A percentile compares a stretch with the other conserved stretches of the same genome.
These are phyloP conservation scores for Botrytis pseudocinerea DNA, from an alignment of 2,329 filamentous ascomycete species.

Conservation along the genomic window DNA sequence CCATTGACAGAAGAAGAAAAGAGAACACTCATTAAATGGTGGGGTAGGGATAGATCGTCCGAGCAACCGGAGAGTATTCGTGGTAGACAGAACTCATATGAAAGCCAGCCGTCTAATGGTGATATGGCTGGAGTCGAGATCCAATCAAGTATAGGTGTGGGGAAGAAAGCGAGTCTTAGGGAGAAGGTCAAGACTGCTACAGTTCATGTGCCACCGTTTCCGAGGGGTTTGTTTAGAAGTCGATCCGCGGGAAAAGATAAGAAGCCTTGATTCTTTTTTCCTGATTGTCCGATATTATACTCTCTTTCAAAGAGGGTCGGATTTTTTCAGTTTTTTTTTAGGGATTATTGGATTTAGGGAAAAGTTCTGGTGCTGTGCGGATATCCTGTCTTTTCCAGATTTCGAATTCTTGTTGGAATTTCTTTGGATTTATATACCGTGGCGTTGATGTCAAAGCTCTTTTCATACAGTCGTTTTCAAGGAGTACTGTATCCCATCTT, in stretches of 20 bases:
- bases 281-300: background rate
- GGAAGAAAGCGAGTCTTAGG: slow-evolving; percentile 15
- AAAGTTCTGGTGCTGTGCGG: slow-evolving; percentile 1
- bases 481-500: background rate
- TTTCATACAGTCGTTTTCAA: background rate
- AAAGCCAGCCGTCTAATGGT: slow-evolving; percentile 6
- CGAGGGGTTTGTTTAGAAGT: slow-evolving; percentile 21
- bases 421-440: background rate
- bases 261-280: background rate
- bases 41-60: slow-evolving; percentile 23
- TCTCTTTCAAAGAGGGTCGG: background rate
- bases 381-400: slow-evolving; percentile 15
- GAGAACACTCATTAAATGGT: slow-evolving; percentile 22
- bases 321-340: background rate
- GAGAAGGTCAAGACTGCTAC: slow-evolving; percentile 20
- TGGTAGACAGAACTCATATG: slow-evolving; percentile 17
- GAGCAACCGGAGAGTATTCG: slow-evolving; percentile 20
- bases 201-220: slow-evolving; percentile 22
- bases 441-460: background rate
- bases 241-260: slow-evolving; percentile 21
- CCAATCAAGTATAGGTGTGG: background rate
- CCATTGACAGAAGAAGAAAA: slow-evolving; percentile 22
- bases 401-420: background rate
- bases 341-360: background rate
- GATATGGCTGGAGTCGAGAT: background rate